Percentiles rank a stretch among this genome's conserved stretches.
Conservation (phyloP, 345 rosid genomes). For the Hypericum androsaemum region DNA sequence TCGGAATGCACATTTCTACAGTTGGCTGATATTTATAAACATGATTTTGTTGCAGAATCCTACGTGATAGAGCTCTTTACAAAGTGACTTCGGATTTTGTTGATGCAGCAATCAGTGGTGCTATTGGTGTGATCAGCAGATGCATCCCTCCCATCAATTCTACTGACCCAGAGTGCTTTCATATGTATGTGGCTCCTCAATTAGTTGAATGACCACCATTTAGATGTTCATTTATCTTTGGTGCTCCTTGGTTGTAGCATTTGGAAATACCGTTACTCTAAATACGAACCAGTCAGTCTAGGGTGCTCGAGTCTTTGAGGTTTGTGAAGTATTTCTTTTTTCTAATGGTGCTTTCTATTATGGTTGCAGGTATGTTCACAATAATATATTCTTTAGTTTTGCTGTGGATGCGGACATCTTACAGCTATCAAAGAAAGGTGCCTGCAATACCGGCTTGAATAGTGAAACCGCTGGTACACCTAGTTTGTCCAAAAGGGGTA, state of each 20-base stretch:
- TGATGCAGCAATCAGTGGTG: constrained; percentile 91
- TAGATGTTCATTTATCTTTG: no score
- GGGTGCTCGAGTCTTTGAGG: no score
- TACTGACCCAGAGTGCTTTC: constrained; percentile 98
- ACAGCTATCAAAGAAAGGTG: constrained; percentile 55
- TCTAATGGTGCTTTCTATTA: background rate
- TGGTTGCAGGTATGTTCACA: constrained; percentile 92
- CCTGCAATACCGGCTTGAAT: constrained; percentile 20
- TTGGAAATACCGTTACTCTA: no score
- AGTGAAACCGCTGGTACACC: constrained; percentile 14
- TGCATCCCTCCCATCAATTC: constrained; percentile 99
- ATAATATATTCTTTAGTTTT: constrained; percentile 98
- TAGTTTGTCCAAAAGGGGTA: constrained; percentile 31
- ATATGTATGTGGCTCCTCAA: constrained; percentile 64
- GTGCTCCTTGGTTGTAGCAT: no score
- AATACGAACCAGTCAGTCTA: no score
- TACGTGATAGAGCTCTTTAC: constrained; percentile 96
- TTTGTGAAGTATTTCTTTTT: no score
- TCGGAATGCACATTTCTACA: background rate
- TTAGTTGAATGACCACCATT: no score
- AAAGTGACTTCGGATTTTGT: constrained; percentile 99
- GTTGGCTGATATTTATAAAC: constrained; percentile 3
- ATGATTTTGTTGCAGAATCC: constrained; percentile 52
- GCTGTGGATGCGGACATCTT: constrained; percentile 92
- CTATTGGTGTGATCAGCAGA: constrained; percentile 90